A percentile compares a stretch with the other conserved stretches of the same genome.
Conservation (phyloP, 805 yeast species). For the Starmerella etchellsii region DNA sequence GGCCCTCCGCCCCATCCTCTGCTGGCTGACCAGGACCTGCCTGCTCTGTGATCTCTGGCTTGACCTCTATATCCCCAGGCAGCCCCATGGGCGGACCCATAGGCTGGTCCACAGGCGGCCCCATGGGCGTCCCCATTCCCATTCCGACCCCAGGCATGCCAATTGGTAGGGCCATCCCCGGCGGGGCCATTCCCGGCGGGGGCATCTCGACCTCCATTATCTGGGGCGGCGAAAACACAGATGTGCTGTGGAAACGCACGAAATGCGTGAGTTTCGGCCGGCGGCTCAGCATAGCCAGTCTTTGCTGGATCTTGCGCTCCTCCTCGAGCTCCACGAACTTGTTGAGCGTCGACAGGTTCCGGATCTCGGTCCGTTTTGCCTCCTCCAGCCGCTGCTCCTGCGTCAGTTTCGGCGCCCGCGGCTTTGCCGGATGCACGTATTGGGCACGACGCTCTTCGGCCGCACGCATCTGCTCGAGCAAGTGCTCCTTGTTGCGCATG, state of each 20-base stretch:
- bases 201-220: conserved; percentile 1
- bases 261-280: conserved; percentile 50
- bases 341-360: conserved; percentile 59
- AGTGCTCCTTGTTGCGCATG: conserved; percentile 60
- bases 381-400: conserved; percentile 66
- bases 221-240: conserved; percentile 4
- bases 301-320: conserved; percentile 61
- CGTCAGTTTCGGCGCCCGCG: conserved; percentile 33
- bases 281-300: conserved; percentile 55
- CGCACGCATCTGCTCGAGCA: conserved; percentile 55
- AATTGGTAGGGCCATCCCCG: background rate
- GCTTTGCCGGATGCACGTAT: conserved; percentile 27
- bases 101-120: no score
- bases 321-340: conserved; percentile 75
- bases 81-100: no score
- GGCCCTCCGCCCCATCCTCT: no score
- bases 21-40: no score
- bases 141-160: background rate
- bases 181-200: no score
- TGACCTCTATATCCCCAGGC: no score
- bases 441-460: conserved; percentile 46
- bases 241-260: conserved; percentile 31
- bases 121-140: background rate
- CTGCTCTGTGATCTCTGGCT: no score
- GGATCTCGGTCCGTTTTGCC: conserved; percentile 74